Evolutionary conservation across 2,329 filamentous ascomycete species (phyloP).

Genomic region (Ophiostoma perfectum): DNA sequence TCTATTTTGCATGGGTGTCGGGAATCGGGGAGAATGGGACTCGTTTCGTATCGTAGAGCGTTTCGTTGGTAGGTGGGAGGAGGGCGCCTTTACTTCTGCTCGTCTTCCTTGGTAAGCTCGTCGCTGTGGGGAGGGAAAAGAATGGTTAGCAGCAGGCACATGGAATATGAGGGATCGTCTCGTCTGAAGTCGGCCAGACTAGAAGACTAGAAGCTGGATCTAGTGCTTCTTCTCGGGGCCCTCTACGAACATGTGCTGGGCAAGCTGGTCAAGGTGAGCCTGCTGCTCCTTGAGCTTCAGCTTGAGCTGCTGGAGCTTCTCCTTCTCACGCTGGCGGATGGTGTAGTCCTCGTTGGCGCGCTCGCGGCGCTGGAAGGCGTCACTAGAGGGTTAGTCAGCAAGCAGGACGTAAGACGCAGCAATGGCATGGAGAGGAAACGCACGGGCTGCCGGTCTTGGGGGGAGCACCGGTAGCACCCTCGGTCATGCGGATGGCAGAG

Average conservation of each 20-base stretch:
- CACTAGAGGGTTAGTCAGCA: conserved; percentile 46
- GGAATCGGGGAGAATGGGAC: neutral
- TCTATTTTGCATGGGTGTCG: neutral
- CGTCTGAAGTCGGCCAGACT: neutral
- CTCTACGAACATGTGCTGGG: conserved; percentile 71
- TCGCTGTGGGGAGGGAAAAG: neutral
- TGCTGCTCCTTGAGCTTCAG: conserved; percentile 71
- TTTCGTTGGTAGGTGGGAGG: neutral
- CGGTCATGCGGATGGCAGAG: conserved; percentile 58
- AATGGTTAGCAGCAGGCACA: conserved; percentile 10
- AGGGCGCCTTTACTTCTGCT: conserved; percentile 2
- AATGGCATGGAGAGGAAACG: conserved; percentile 30
- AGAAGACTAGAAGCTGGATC: neutral
- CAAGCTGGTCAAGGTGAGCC: conserved; percentile 75
- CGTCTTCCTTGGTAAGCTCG: conserved; percentile 15
- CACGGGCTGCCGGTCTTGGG: conserved; percentile 50
- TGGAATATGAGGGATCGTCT: neutral
- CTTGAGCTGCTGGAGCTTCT: conserved; percentile 77
- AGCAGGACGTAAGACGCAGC: too few species aligned
- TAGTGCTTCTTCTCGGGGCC: neutral
- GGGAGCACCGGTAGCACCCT: conserved; percentile 63
- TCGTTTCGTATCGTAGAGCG: neutral
- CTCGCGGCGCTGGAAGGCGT: conserved; percentile 90
- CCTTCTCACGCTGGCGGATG: conserved; percentile 80
- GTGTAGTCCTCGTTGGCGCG: conserved; percentile 77